phyloP scores from a whole-genome alignment of 352 stramenopile species.

The Globisporangium cederbergense region DNA sequence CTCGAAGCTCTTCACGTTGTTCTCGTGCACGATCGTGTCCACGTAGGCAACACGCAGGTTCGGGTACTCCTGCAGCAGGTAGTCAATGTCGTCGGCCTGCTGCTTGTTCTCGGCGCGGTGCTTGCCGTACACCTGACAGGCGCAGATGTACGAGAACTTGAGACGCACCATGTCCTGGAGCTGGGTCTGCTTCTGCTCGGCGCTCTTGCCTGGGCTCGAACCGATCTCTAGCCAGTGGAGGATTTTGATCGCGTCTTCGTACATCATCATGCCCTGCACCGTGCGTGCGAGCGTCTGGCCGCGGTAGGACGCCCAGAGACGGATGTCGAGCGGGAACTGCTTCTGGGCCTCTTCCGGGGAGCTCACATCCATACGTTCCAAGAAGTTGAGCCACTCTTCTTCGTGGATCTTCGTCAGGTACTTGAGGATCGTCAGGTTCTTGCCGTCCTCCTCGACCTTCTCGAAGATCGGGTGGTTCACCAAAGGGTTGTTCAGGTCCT shows the following conservation, averaged over 20 bases:
- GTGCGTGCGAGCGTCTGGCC: conserved; percentile 77
- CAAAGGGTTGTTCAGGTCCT: conserved; percentile 77
- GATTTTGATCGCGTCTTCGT: conserved; percentile 86
- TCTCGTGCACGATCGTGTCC: conserved; percentile 45
- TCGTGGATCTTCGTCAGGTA: conserved; percentile 84
- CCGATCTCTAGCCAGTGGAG: conserved; percentile 84
- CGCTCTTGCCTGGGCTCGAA: conserved; percentile 53
- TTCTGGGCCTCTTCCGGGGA: conserved; percentile 67
- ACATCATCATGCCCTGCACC: conserved; percentile 86
- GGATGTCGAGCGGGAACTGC: conserved; percentile 70
- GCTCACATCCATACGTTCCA: conserved; percentile 78
- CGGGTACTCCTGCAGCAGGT: conserved; percentile 71
- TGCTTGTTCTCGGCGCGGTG: conserved; percentile 60
- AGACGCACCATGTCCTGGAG: conserved; percentile 82
- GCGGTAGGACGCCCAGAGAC: conserved; percentile 79
- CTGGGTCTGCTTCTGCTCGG: conserved; percentile 76
- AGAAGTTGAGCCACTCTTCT: conserved; percentile 84
- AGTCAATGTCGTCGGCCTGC: conserved; percentile 81
- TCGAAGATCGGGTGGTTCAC: conserved; percentile 86
- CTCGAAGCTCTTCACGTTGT: conserved; percentile 49
- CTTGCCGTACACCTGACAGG: conserved; percentile 82
- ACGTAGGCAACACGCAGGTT: conserved; percentile 86
- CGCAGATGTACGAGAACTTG: conserved; percentile 87
- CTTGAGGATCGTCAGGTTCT: conserved; percentile 84
- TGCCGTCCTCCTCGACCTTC: conserved; percentile 78